Evolutionary conservation across 106 monocot species (phyloP), one percentile per base, ranked within the genome.

Genomic region (Dendrobium chrysotoxum): DNA sequence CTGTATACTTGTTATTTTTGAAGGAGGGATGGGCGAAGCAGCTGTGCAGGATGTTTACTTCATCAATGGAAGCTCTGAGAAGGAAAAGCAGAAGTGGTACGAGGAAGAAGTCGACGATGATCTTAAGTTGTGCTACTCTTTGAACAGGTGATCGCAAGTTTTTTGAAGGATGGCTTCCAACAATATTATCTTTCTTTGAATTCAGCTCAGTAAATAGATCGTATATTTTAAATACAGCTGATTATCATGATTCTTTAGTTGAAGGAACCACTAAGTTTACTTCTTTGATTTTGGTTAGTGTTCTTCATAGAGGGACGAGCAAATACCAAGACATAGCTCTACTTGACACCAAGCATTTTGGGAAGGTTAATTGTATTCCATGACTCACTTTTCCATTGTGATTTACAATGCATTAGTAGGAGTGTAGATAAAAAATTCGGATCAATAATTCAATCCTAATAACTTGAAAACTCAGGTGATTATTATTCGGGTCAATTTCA

Each of bases 281-380:
- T 5, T 71, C 25, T 23, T 31, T 28, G 0, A 26, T 40, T 20
- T 21, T 81, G 74, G 47, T 70, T 79, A 94, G 94, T 73, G 82
- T 95, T 82, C 82, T 95, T 64, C 90, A 92, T 39, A 82, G 47
- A 77, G 90, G 92, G 66, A 40, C 85, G 4, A 90, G 92, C 84
- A 82, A 88, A 78, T 92, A 87, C 72, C 94, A 95, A 74, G 94
- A 92, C 54, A 92, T 95, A 67, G 92, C 89, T 74, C 86, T 95
- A 39, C 82, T 95, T 26, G 94, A 95, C 72, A 95, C 94, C 0
- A 95, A 92, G 65, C 89, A 84, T 78, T 95, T 95, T 54, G 92
- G 94, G 44, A 95, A 95, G 88, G 94, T 92, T 67, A 28, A 42
- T 68, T 17, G 13, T 4, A 26, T 53, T 25, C 26, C 35, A 21